A percentile compares a stretch with the other conserved stretches of the same genome.
phyloP scores from a whole-genome alignment of 192 early-diverging fungal species.

The Radiomyces spectabilis region DNA sequence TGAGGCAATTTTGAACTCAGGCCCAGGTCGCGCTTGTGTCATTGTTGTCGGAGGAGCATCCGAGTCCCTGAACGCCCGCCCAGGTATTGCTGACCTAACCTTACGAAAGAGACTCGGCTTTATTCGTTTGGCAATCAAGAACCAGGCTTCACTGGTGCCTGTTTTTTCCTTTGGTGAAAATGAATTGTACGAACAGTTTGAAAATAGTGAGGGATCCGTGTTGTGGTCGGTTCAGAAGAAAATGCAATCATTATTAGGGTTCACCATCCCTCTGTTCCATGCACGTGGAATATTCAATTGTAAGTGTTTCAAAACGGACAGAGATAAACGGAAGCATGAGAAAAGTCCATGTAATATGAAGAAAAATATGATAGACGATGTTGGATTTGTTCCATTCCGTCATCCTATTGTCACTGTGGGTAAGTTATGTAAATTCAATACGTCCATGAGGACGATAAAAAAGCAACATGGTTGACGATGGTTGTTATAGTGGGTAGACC shows the following conservation, averaged over 20 bases:
- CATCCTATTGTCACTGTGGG: conserved; percentile 37
- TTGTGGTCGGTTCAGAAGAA: conserved; percentile 62
- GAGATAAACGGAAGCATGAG: too few species aligned
- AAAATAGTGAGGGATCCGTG: conserved; percentile 58
- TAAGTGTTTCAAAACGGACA: conserved; percentile 46
- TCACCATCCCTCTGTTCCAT: conserved; percentile 71
- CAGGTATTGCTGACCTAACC: conserved; percentile 57
- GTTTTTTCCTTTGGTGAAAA: conserved; percentile 94
- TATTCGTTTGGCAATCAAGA: conserved; percentile 78
- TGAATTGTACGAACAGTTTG: conserved; percentile 76
- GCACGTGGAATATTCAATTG: conserved; percentile 87
- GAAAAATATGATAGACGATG: too few species aligned
- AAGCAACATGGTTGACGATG: neutral
- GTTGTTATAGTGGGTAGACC: conserved; percentile 49
- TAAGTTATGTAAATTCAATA: neutral
- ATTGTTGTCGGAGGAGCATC: conserved; percentile 91
- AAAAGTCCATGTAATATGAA: too few species aligned
- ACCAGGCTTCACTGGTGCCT: conserved; percentile 75
- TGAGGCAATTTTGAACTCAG: conserved; percentile 64
- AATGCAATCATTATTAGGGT: conserved; percentile 63
- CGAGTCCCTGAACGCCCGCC: conserved; percentile 69
- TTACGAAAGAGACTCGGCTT: conserved; percentile 83
- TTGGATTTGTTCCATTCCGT: conserved; percentile 44
- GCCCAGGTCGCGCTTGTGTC: conserved; percentile 61
- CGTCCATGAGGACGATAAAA: neutral